These are phyloP conservation scores for Didymella pomorum DNA, from an alignment of 2,329 filamentous ascomycete species.

Conservation along the genomic window DNA sequence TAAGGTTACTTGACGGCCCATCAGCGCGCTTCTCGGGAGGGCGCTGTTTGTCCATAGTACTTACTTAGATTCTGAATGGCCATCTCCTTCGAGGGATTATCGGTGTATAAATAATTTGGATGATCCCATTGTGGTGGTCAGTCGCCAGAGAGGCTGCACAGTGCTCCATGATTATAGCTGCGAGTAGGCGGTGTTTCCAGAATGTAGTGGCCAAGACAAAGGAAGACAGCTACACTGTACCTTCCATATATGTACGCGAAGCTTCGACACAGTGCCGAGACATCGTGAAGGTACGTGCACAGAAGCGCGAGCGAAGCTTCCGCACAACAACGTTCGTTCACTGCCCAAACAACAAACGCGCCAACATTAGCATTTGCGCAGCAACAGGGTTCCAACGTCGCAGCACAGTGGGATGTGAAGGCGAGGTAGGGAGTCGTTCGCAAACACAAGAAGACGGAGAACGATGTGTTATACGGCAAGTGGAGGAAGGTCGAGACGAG, in stretches of 20 bases:
- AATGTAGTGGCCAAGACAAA: conserved; percentile 1
- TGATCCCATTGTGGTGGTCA: conserved; percentile 1
- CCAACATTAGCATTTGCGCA: neutral
- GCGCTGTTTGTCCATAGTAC: neutral
- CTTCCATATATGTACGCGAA: neutral
- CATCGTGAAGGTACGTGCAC: neutral
- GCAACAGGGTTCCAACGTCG: neutral
- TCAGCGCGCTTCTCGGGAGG: conserved; percentile 3
- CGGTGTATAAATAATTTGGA: conserved; percentile 3
- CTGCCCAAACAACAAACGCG: neutral
- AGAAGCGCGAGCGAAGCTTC: neutral
- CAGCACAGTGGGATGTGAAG: neutral
- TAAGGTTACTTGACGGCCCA: conserved; percentile 6
- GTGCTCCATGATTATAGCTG: neutral
- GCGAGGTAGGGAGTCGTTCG: neutral
- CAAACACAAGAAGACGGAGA: neutral
- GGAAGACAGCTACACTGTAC: conserved; percentile 9
- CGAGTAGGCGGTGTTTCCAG: neutral
- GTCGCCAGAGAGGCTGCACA: neutral
- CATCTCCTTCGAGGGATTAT: neutral
- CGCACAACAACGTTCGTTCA: neutral
- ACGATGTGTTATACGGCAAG: neutral
- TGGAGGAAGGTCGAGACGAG: neutral
- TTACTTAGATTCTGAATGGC: neutral
- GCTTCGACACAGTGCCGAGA: neutral